Percentiles rank a stretch among this genome's conserved stretches.
phyloP scores from a whole-genome alignment of 768 basidiomycete species.

The Cystoderma amianthinum region DNA sequence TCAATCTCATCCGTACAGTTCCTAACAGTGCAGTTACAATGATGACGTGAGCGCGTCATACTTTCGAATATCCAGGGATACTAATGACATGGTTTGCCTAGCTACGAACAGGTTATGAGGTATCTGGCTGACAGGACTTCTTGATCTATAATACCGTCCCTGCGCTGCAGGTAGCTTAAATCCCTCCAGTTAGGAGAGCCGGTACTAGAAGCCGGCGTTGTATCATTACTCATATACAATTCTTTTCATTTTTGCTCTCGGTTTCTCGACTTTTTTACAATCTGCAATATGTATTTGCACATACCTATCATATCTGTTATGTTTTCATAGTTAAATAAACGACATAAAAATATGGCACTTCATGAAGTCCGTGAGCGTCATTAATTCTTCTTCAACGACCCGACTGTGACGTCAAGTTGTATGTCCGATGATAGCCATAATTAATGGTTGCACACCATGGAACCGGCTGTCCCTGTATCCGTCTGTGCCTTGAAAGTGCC shows the following conservation, averaged over 20 bases:
- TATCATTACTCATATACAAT: not conserved
- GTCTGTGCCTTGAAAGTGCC: too few species aligned
- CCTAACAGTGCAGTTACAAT: constrained; percentile 96
- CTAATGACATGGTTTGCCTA: constrained; percentile 10
- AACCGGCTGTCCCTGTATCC: too few species aligned
- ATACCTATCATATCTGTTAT: too few species aligned
- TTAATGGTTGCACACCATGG: too few species aligned
- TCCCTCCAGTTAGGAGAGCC: too few species aligned
- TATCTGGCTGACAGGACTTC: constrained; percentile 32
- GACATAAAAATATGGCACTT: too few species aligned
- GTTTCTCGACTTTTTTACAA: not conserved
- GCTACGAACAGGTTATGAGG: constrained; percentile 51
- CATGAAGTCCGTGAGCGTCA: too few species aligned
- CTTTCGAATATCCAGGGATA: not conserved
- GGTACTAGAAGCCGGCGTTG: too few species aligned
- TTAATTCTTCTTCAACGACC: too few species aligned
- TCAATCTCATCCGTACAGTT: constrained; percentile 91
- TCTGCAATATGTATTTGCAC: constrained; percentile 11
- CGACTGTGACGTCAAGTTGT: too few species aligned
- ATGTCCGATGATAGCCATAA: too few species aligned
- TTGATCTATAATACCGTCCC: constrained; percentile 3
- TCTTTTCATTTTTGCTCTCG: not conserved
- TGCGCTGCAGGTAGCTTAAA: not conserved
- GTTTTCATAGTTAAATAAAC: not conserved
- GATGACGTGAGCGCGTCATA: constrained; percentile 60